Evolutionary conservation across 176 grass and related monocot species (phyloP).

Genomic region (Oryza nivara): DNA sequence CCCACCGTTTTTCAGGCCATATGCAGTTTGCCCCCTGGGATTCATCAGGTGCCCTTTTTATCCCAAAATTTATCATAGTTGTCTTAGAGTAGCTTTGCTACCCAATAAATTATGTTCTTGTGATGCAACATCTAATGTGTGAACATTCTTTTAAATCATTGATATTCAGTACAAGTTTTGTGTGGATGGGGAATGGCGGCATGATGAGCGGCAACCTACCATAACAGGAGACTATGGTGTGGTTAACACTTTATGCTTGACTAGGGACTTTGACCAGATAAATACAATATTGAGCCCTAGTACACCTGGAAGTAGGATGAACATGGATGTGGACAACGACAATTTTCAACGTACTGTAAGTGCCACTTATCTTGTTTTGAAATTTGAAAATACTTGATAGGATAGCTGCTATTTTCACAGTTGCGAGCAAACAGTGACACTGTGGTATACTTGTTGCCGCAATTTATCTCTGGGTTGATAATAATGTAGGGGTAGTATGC

Average conservation of each 20-base stretch:
- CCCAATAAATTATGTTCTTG: conserved; percentile 9
- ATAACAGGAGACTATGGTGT: conserved; percentile 65
- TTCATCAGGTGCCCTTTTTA: conserved; percentile 61
- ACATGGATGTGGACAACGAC: conserved; percentile 88
- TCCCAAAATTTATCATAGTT: background rate
- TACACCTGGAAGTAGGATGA: conserved; percentile 51
- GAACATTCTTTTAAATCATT: conserved; percentile 33
- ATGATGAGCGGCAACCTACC: conserved; percentile 80
- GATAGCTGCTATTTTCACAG: conserved; percentile 3
- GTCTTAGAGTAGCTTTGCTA: background rate
- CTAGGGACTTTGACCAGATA: conserved; percentile 59
- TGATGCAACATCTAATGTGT: background rate
- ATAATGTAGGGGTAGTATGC: background rate
- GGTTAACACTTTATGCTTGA: conserved; percentile 81
- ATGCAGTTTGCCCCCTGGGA: conserved; percentile 71
- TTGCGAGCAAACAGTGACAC: background rate
- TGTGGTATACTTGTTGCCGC: background rate
- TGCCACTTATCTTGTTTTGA: conserved; percentile 18
- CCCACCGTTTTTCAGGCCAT: conserved; percentile 84
- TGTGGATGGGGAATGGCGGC: conserved; percentile 92
- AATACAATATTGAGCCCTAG: conserved; percentile 57
- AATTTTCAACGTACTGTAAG: conserved; percentile 63
- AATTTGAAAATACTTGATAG: conserved; percentile 14
- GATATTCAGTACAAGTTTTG: conserved; percentile 86
- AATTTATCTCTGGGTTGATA: background rate